phyloP scores from a whole-genome alignment of 148 eudicot species.

The Nepenthes mirabilis region DNA sequence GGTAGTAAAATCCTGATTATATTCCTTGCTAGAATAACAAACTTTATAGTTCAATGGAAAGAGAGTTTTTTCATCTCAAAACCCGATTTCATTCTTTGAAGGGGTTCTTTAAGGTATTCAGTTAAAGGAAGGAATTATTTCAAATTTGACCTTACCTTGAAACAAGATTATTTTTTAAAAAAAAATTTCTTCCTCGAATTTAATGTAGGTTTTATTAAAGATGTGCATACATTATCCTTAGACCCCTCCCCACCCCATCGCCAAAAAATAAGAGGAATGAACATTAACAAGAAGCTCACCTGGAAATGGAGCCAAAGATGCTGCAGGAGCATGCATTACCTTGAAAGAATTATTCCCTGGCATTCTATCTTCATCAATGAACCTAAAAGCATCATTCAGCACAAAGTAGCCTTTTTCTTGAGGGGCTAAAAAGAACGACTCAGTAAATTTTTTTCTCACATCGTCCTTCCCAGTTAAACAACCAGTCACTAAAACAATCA shows the following conservation, averaged over 20 bases:
- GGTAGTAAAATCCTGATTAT: too few species aligned
- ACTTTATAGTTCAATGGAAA: too few species aligned
- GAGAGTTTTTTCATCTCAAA: too few species aligned
- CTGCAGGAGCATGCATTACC: constrained; percentile 8
- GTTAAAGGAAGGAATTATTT: too few species aligned
- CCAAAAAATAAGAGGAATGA: background rate
- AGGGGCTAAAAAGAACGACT: constrained; percentile 61
- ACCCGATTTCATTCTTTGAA: too few species aligned
- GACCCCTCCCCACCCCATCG: background rate
- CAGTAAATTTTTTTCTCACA: constrained; percentile 37
- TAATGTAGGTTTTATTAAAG: too few species aligned
- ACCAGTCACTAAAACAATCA: constrained; percentile 56
- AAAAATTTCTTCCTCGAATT: too few species aligned
- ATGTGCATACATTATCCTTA: too few species aligned
- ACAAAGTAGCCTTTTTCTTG: constrained; percentile 49
- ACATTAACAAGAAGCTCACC: constrained; percentile 18
- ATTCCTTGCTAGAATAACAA: too few species aligned
- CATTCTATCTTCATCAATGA: constrained; percentile 16
- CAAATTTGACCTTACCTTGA: too few species aligned
- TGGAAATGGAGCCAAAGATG: constrained; percentile 11
- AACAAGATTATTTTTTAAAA: too few species aligned
- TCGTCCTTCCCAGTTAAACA: constrained; percentile 35
- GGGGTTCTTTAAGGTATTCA: too few species aligned
- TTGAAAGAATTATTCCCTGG: constrained; percentile 9
- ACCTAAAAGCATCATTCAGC: constrained; percentile 50